A percentile compares a stretch with the other conserved stretches of the same genome.
These are phyloP conservation scores for Paratinospora sagittata DNA, from an alignment of 164 flowering plant genomes.

Conservation along the genomic window DNA sequence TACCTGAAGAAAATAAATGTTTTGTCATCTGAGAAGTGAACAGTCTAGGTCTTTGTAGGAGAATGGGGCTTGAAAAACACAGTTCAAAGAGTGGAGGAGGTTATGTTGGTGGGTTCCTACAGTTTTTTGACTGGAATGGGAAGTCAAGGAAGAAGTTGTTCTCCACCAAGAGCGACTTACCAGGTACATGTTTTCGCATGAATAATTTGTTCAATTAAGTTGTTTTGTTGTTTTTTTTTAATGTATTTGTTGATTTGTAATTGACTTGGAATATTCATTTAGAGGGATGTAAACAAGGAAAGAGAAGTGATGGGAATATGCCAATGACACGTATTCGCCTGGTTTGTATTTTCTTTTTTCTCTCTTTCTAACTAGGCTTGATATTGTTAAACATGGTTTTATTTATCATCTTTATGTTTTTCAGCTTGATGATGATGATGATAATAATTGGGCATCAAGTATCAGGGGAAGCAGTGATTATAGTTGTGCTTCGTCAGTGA, in stretches of 20 bases:
- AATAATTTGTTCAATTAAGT: neutral
- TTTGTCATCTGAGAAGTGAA: neutral
- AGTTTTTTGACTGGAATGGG: conserved; percentile 88
- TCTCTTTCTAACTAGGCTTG: neutral
- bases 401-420: neutral
- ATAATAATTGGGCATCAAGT: conserved; percentile 35
- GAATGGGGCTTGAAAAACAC: conserved; percentile 56
- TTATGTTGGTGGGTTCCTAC: conserved; percentile 79
- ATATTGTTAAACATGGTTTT: neutral
- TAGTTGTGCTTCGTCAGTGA: conserved; percentile 86
- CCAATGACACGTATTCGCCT: conserved; percentile 38
- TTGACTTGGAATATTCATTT: conserved; percentile 8
- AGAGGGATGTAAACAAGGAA: conserved; percentile 72
- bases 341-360: conserved; percentile 32
- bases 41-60: conserved; percentile 6
- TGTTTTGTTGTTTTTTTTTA: no score
- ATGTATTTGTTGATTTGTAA: neutral
- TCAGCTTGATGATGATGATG: conserved; percentile 64
- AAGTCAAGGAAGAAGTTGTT: conserved; percentile 86
- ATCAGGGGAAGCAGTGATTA: conserved; percentile 58
- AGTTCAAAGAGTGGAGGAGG: conserved; percentile 49
- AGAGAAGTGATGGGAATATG: conserved; percentile 45
- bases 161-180: conserved; percentile 55
- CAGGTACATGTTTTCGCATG: conserved; percentile 42
- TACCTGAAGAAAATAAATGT: neutral